A percentile compares a stretch with the other conserved stretches of the same genome.
These are phyloP conservation scores for Cucurbitaria berberidis DNA, from an alignment of 2,329 filamentous ascomycete genomes.

Conservation along the genomic window DNA sequence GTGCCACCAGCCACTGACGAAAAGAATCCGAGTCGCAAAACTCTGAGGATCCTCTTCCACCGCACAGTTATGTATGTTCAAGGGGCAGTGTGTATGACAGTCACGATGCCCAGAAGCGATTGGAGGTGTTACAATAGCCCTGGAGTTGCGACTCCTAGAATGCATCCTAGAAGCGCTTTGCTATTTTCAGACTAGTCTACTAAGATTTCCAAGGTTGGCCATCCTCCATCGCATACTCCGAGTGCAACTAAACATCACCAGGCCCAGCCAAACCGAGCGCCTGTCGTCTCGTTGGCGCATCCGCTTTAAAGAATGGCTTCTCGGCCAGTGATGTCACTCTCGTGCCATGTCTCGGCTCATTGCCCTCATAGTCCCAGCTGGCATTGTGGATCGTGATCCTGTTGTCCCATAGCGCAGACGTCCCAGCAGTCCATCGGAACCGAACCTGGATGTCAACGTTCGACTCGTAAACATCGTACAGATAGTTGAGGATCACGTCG, in stretches of 20 bases:
- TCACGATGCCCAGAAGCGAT: too few species aligned
- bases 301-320: slow-evolving; percentile 70
- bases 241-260: slow-evolving; percentile 54
- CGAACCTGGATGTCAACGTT: slow-evolving; percentile 75
- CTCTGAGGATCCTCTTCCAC: too few species aligned
- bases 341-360: slow-evolving; percentile 72
- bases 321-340: slow-evolving; percentile 74
- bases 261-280: slow-evolving; percentile 68
- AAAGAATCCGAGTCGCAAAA: too few species aligned
- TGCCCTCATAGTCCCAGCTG: slow-evolving; percentile 74
- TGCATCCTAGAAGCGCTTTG: neutral
- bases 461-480: slow-evolving; percentile 71
- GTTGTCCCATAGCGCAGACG: slow-evolving; percentile 75
- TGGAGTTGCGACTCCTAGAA: too few species aligned
- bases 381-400: slow-evolving; percentile 77
- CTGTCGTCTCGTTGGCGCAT: slow-evolving; percentile 70
- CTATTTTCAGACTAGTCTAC: neutral
- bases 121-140: too few species aligned
- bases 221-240: neutral
- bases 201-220: too few species aligned
- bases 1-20: too few species aligned
- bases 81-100: too few species aligned
- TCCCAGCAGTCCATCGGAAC: slow-evolving; percentile 72
- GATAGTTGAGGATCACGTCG: slow-evolving; percentile 69
- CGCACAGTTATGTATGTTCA: too few species aligned